Conservation (phyloP, 495 filamentous ascomycete species). For the Penicillium alfredii region DNA sequence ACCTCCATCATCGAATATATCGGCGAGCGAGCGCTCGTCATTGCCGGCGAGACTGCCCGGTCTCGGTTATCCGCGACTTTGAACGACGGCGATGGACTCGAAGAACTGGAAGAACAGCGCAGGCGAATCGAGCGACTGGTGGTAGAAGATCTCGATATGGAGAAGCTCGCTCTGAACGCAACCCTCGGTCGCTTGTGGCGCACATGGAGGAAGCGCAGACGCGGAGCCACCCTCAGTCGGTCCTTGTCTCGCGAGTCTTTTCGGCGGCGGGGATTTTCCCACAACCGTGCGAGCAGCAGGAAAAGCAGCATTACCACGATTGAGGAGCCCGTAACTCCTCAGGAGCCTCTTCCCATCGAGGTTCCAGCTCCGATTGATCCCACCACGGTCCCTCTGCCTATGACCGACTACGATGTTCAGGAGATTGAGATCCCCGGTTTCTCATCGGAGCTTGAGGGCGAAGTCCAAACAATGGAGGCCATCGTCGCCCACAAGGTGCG, state of each 20-base stretch:
- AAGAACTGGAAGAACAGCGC: slow-evolving; percentile 19
- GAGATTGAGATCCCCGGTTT: slow-evolving; percentile 70
- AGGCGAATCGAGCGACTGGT: slow-evolving; percentile 55
- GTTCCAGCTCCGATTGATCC: slow-evolving; percentile 37
- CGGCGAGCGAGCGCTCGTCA: slow-evolving; percentile 79
- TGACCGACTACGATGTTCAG: slow-evolving; percentile 60
- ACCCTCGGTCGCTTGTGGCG: slow-evolving; percentile 89
- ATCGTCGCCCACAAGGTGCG: slow-evolving; percentile 46
- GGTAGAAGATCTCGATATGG: slow-evolving; percentile 88
- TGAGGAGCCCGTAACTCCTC: slow-evolving; percentile 27
- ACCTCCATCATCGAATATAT: slow-evolving; percentile 92
- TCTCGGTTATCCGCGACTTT: slow-evolving; percentile 50
- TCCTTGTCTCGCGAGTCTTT: slow-evolving; percentile 42
- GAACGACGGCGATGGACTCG: slow-evolving; percentile 19
- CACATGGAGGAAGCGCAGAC: slow-evolving; percentile 83
- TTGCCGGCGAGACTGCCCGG: slow-evolving; percentile 85
- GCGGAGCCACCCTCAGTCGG: slow-evolving; percentile 33
- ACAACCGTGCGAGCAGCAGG: slow-evolving; percentile 23
- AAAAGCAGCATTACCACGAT: slow-evolving; percentile 36
- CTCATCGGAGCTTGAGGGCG: slow-evolving; percentile 51
- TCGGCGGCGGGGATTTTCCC: slow-evolving; percentile 29
- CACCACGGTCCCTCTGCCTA: slow-evolving; percentile 55
- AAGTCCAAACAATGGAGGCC: slow-evolving; percentile 47
- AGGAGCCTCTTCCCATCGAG: slow-evolving; percentile 14
- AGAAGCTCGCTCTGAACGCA: slow-evolving; percentile 82